phyloP scores from a whole-genome alignment of 2,329 filamentous ascomycete genomes.

The Aureobasidium sp. region DNA sequence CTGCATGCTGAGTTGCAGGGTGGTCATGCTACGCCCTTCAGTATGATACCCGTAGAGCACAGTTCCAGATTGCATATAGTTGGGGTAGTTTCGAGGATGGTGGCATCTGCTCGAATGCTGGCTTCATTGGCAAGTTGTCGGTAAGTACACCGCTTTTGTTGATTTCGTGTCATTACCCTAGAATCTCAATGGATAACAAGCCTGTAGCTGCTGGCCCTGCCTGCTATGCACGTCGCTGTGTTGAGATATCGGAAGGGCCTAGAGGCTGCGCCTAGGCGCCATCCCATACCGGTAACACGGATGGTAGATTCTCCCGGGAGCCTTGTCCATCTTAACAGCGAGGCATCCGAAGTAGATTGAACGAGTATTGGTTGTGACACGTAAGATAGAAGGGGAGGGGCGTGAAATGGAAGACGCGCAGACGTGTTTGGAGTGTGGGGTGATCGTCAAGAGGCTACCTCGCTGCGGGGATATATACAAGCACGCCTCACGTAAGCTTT shows the following conservation, averaged over 20 bases:
- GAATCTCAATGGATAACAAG: not conserved
- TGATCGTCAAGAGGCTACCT: not conserved
- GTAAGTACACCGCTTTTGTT: not conserved
- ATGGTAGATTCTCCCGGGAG: not conserved
- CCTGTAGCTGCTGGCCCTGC: not conserved
- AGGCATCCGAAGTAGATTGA: not conserved
- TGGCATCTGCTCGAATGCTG: not conserved
- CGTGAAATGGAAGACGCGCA: not conserved
- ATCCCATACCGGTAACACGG: not conserved
- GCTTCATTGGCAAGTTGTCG: not conserved
- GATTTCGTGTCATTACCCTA: not conserved
- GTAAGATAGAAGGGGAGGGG: not conserved
- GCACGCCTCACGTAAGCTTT: not conserved
- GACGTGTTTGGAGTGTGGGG: not conserved
- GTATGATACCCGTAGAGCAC: not conserved
- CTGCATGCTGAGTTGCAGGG: not conserved
- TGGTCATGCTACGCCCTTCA: not conserved
- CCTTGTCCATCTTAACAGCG: not conserved
- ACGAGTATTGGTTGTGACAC: not conserved
- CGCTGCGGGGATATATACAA: not conserved
- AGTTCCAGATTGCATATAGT: not conserved
- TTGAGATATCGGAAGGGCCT: not conserved
- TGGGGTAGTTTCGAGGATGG: not conserved
- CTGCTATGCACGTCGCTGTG: not conserved
- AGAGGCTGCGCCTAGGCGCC: not conserved